phyloP scores from a whole-genome alignment of 495 filamentous ascomycete species.

The Hypoxylon rickii region DNA sequence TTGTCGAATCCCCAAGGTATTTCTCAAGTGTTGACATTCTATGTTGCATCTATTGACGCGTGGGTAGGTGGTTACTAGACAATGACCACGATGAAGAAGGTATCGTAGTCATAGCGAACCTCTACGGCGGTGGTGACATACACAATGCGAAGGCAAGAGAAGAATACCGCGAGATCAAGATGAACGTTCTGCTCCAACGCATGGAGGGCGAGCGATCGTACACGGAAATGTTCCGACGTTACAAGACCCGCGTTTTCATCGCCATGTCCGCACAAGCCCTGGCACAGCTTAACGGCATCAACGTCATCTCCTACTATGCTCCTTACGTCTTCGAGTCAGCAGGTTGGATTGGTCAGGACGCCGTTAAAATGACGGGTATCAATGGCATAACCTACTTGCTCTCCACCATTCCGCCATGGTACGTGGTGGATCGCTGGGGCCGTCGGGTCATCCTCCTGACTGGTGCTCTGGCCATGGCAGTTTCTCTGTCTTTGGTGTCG shows the following conservation, averaged over 20 bases:
- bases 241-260: slow-evolving; percentile 90
- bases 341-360: slow-evolving; percentile 86
- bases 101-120: slow-evolving; percentile 95
- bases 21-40: slow-evolving; percentile 5
- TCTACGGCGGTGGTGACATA: slow-evolving; percentile 94
- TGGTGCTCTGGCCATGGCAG: slow-evolving; percentile 86
- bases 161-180: slow-evolving; percentile 98
- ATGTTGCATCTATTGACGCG: slow-evolving; percentile 16
- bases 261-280: slow-evolving; percentile 98
- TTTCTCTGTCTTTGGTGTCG: slow-evolving; percentile 89
- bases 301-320: slow-evolving; percentile 99
- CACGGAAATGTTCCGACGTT: slow-evolving; percentile 91
- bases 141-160: slow-evolving; percentile 88
- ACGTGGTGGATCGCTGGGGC: slow-evolving; percentile 92
- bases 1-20: slow-evolving; percentile 94
- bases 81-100: slow-evolving; percentile 99
- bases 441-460: slow-evolving; percentile 87
- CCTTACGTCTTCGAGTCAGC: slow-evolving; percentile 96
- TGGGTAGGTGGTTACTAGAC: slow-evolving; percentile 85
- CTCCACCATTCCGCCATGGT: slow-evolving; percentile 95
- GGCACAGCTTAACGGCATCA: slow-evolving; percentile 97
- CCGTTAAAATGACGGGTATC: slow-evolving; percentile 96
- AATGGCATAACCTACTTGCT: slow-evolving; percentile 90
- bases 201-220: slow-evolving; percentile 95
- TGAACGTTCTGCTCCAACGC: slow-evolving; percentile 89